phyloP scores from a whole-genome alignment of 176 grass and related monocot species.

The Oryza glumipatula region DNA sequence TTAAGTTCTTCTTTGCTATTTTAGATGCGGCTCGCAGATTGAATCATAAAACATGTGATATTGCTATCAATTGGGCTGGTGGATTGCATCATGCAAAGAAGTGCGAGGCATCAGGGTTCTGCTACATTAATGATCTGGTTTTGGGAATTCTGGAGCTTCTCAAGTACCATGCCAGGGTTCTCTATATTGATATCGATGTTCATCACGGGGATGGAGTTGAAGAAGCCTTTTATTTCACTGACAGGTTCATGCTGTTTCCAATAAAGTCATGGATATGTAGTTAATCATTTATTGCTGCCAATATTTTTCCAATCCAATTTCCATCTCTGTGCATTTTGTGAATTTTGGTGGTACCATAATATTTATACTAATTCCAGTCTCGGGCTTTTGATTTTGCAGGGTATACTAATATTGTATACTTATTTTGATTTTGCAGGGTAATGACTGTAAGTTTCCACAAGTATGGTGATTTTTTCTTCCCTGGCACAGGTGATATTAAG shows the following conservation, averaged over 20 bases:
- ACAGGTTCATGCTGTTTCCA: slow-evolving; percentile 63
- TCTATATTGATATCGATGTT: slow-evolving; percentile 99
- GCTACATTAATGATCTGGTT: slow-evolving; percentile 98
- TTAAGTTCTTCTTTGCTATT: slow-evolving; percentile 51
- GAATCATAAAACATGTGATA: slow-evolving; percentile 86
- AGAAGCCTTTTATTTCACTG: slow-evolving; percentile 99
- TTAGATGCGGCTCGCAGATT: slow-evolving; percentile 93
- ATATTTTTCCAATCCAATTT: background rate
- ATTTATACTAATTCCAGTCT: background rate
- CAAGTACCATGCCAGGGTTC: slow-evolving; percentile 92
- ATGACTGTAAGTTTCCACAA: slow-evolving; percentile 99
- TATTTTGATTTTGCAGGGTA: slow-evolving; percentile 64
- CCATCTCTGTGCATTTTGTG: background rate
- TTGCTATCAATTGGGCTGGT: slow-evolving; percentile 98
- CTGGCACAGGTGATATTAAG: slow-evolving; percentile 95
- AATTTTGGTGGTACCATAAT: background rate
- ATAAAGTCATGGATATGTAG: background rate
- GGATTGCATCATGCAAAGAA: slow-evolving; percentile 98
- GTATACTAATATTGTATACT: background rate
- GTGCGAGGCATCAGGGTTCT: slow-evolving; percentile 92
- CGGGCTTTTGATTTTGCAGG: slow-evolving; percentile 25
- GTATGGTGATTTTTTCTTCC: slow-evolving; percentile 95
- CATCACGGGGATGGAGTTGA: slow-evolving; percentile 99
- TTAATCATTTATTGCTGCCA: background rate
- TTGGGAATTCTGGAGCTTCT: slow-evolving; percentile 97